These are phyloP conservation scores for Zygosaccharomyces sapae DNA, from an alignment of 1,139 yeast genomes.

Conservation along the genomic window DNA sequence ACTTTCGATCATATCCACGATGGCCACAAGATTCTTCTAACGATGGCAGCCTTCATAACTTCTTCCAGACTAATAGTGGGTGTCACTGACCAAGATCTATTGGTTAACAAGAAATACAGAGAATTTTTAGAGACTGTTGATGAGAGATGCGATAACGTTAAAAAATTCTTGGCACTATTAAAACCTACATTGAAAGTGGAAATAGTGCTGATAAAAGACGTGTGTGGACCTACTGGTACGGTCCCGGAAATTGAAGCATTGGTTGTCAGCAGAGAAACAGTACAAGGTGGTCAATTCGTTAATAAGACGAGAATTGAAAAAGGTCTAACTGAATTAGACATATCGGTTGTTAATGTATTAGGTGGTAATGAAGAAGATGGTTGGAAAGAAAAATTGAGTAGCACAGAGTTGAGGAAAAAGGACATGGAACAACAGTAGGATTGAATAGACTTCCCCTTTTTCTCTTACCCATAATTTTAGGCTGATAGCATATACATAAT, in stretches of 20 bases:
- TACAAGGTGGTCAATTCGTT: slow-evolving; percentile 67
- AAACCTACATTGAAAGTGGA: slow-evolving; percentile 44
- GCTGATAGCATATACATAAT: too few species aligned
- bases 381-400: slow-evolving; percentile 75
- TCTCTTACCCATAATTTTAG: background rate
- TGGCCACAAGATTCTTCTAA: slow-evolving; percentile 84
- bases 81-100: slow-evolving; percentile 71
- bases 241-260: slow-evolving; percentile 70
- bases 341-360: slow-evolving; percentile 65
- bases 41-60: slow-evolving; percentile 68
- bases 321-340: slow-evolving; percentile 49
- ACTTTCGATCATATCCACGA: slow-evolving; percentile 96
- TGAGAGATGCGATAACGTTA: slow-evolving; percentile 46
- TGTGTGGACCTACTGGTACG: slow-evolving; percentile 93
- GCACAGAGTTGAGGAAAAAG: slow-evolving; percentile 49
- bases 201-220: slow-evolving; percentile 65
- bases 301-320: slow-evolving; percentile 58
- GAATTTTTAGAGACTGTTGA: slow-evolving; percentile 61
- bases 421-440: slow-evolving; percentile 3
- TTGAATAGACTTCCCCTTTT: background rate
- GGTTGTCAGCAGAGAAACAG: slow-evolving; percentile 76
- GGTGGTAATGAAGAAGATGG: slow-evolving; percentile 56
- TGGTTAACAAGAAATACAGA: slow-evolving; percentile 68
- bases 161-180: slow-evolving; percentile 46
- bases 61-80: slow-evolving; percentile 63